Evolutionary conservation across 805 yeast species (phyloP), one percentile per base, ranked within the genome.

Genomic region (Priceomyces haplophilus): DNA sequence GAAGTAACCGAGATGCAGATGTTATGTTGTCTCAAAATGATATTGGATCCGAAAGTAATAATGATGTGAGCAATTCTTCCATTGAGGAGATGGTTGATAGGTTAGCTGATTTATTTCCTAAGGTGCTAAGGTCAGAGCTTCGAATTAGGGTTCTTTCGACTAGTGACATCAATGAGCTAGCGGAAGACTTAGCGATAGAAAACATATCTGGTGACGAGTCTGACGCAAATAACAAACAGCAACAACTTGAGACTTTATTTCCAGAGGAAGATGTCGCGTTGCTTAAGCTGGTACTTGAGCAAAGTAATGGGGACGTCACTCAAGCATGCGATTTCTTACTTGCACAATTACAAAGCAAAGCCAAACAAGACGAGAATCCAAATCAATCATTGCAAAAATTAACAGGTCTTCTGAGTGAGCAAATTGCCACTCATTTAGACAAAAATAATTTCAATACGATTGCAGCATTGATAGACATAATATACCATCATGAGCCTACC

Each of bases 201-300:
- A 24, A 24, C 39, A 32, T 32, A 6, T 12, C 12, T 12, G 46
- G 13, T 31, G 44, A 33, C 8, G 27, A 27, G 21, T 29, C n/a
- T 19, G 12, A 12, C 10, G 23, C 13, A 16, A 5, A 12, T 16
- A 13, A 16, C 20, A 12, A 13, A 7, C 18, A 8, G 20, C 31
- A 34, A 34, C 23, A 25, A 21, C 49, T 75, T 23, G 49, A 54
- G 37, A 71, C 67, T 11, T 67, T 79, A 58, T 78, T 80, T 45
- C 83, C 83, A 0, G 54, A 67, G 12, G 46, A 65, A 2, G 63
- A 67, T 2, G 32, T 54, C 3, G 56, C 49, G 2, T 46, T 48
- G 6, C 55, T 79, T 6, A 47, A 58, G 3, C 46, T 52, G 1
- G 58, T 59, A 3, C 58, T 69, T 13, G 48, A 56, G 18, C 61